Evolutionary conservation across 805 yeast species (phyloP), one percentile per base, ranked within the genome.

Genomic region (Ogataea trehaloabstinens): DNA sequence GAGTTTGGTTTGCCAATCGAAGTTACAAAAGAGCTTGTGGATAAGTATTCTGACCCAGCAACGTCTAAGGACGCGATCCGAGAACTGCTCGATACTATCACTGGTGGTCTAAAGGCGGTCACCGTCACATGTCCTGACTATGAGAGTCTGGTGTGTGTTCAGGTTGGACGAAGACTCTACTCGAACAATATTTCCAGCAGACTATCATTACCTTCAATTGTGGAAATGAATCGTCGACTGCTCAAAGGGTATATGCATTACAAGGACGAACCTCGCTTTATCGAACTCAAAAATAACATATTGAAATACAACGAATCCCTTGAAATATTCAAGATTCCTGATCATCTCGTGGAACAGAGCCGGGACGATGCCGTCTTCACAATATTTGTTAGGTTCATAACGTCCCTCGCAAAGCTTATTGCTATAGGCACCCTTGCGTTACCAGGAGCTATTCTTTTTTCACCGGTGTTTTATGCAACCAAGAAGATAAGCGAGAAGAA

Each of bases 1-100:
- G 99, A 91, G 63, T 91, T 90, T 64, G 99, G 99, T 12, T 73
- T 79, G 40, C 96, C 96, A 5, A 77, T 90, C 40, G 82, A 76
- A 35, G 80, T 93, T 25, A 61, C 76, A 3, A 63, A 65, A 17
- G 77, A 74, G 27, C 66, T 87, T 39, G 85, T 88, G 4, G 73
- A 70, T 15, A 76, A 74, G 60, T 90, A 91, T 58, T 60, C 72
- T 16, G 65, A 75, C 39, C 57, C 63, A 12, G 80, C 74, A 13
- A 78, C 83, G 11, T 79, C 81, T 40, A 74, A 85, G 47, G 86
- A 77, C 38, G 86, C 95, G 0, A 85, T 90, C 7, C 76, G 76
- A 45, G 81, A 81, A 36, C 64, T 89, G 28, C 70, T 89, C 55
- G 86, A 82, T 28, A 70, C 74, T 6, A 76, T 89, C 32, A 78